Conservation (phyloP, 306 rosid species). For the Rosa multiflora region DNA sequence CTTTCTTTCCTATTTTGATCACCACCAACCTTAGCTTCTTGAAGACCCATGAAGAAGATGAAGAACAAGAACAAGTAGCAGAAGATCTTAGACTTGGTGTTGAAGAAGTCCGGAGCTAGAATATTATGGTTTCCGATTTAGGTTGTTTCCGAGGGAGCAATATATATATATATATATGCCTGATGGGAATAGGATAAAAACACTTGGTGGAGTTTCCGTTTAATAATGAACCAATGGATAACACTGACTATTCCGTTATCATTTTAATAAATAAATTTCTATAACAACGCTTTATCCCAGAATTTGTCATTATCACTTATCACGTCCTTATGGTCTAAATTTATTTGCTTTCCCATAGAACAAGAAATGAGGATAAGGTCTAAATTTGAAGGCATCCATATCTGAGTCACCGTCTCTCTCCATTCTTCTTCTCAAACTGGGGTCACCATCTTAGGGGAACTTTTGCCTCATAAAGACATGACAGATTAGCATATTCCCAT, state of each 20-base stretch:
- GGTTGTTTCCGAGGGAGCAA: conserved; percentile 14
- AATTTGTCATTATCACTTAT: conserved; percentile 43
- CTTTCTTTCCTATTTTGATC: conserved; percentile 28
- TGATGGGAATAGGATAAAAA: neutral
- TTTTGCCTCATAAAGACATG: conserved; percentile 69
- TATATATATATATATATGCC: conserved; percentile 12
- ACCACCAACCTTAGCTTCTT: conserved; percentile 13
- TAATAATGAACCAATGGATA: conserved; percentile 38
- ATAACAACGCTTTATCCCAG: conserved; percentile 18
- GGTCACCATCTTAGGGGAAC: conserved; percentile 52
- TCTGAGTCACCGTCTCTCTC: conserved; percentile 44
- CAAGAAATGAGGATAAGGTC: conserved; percentile 71
- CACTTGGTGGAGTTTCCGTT: conserved; percentile 17
- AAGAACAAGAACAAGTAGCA: neutral
- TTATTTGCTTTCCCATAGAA: conserved; percentile 39
- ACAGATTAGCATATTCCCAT: conserved; percentile 50
- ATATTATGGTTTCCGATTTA: neutral
- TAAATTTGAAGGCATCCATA: conserved; percentile 55
- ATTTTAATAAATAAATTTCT: neutral
- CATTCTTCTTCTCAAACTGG: conserved; percentile 14
- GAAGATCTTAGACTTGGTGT: conserved; percentile 5
- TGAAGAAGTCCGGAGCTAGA: neutral
- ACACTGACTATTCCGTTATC: conserved; percentile 20
- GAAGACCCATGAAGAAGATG: conserved; percentile 21
- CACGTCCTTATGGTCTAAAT: conserved; percentile 50